A percentile compares a stretch with the other conserved stretches of the same genome.
Conservation (phyloP, 2,329 filamentous ascomycete genomes). For the Colletotrichum tamarilloi region DNA sequence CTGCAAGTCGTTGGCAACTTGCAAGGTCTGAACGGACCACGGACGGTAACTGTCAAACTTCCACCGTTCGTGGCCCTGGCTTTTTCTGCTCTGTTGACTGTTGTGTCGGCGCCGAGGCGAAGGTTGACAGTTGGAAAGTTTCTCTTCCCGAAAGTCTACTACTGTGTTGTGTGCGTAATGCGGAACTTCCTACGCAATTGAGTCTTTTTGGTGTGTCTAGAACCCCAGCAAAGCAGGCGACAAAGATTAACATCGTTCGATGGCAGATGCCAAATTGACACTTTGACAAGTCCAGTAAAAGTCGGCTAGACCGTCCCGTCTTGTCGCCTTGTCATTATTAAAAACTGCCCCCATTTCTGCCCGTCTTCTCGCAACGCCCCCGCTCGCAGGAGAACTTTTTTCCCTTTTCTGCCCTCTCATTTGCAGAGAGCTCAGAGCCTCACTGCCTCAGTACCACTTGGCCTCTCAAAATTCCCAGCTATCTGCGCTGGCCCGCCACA, state of each 20-base stretch:
- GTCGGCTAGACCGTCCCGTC: background rate
- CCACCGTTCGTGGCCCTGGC: background rate
- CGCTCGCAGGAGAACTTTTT: background rate
- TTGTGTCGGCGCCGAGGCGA: background rate
- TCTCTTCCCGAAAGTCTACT: background rate
- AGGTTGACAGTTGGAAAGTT: background rate
- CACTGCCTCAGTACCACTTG: no score
- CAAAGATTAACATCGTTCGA: slow-evolving; percentile 8
- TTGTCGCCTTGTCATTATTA: slow-evolving; percentile 5
- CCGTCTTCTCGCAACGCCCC: background rate
- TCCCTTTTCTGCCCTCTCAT: background rate
- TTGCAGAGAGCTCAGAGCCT: background rate
- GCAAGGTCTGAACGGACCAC: background rate
- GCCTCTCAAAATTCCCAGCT: background rate
- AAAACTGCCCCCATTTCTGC: background rate
- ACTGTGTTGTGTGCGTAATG: no score
- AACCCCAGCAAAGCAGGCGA: background rate
- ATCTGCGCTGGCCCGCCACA: background rate
- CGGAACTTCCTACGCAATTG: no score
- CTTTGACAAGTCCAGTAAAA: background rate
- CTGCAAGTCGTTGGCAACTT: background rate
- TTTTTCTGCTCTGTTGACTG: background rate
- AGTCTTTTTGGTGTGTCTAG: background rate
- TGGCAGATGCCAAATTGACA: background rate
- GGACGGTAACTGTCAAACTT: background rate